Conservation (phyloP, 352 stramenopile species). For the Pythium vanterpoolii region DNA sequence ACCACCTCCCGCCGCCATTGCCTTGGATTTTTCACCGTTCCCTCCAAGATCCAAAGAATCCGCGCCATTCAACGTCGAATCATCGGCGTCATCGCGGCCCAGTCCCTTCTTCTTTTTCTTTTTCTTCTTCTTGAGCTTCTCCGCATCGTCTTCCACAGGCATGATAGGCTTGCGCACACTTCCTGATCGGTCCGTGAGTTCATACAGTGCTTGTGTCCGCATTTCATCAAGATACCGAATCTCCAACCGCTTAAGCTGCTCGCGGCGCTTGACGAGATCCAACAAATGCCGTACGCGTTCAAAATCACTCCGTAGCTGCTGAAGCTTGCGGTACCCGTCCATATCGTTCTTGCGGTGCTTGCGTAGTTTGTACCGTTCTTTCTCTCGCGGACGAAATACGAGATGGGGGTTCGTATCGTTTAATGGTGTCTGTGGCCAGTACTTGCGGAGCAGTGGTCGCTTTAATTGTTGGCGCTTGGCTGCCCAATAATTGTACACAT, state of each 20-base stretch:
- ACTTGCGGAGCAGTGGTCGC: slow-evolving; percentile 92
- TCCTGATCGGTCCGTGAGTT: slow-evolving; percentile 45
- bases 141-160: slow-evolving; percentile 49
- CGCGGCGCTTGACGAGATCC: slow-evolving; percentile 81
- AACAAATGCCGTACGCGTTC: slow-evolving; percentile 83
- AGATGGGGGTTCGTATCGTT: slow-evolving; percentile 98
- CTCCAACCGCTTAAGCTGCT: slow-evolving; percentile 81
- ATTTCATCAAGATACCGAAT: slow-evolving; percentile 82
- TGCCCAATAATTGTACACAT: slow-evolving; percentile 96
- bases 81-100: slow-evolving; percentile 24
- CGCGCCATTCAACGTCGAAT: not conserved
- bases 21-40: slow-evolving; percentile 4
- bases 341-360: slow-evolving; percentile 97
- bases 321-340: slow-evolving; percentile 93
- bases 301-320: slow-evolving; percentile 92
- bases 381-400: slow-evolving; percentile 97
- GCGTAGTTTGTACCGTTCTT: slow-evolving; percentile 96
- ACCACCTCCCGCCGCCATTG: not conserved
- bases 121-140: slow-evolving; percentile 58
- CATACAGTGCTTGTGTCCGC: slow-evolving; percentile 56
- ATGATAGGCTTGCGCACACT: slow-evolving; percentile 48
- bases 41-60: slow-evolving; percentile 1
- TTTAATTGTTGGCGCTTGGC: slow-evolving; percentile 90
- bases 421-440: slow-evolving; percentile 94
- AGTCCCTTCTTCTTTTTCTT: slow-evolving; percentile 63